Conservation (phyloP, 371 early-diverging fungal species). For the Entomophthora muscae region DNA sequence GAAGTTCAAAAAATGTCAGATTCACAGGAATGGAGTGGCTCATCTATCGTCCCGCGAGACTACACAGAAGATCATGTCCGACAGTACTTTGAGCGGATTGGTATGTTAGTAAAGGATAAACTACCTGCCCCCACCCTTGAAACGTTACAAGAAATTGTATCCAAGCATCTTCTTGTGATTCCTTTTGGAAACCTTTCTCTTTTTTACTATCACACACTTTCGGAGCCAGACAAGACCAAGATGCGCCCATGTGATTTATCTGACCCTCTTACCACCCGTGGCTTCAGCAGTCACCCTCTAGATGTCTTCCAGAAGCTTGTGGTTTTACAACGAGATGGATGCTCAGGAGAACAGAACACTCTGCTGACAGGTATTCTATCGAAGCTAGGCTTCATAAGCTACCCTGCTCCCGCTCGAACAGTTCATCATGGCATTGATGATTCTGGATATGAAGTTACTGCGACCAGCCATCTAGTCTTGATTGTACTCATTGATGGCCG, state of each 20-base stretch:
- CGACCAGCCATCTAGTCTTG: not conserved
- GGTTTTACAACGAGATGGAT: not conserved
- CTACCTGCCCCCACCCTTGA: constrained; percentile 1
- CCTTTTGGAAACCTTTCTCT: not conserved
- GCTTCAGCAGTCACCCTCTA: not conserved
- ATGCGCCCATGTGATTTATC: not conserved
- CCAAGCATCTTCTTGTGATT: not conserved
- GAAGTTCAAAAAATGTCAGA: too few relatives aligned
- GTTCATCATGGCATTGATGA: not conserved
- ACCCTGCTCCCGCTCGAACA: not conserved
- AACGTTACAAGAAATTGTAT: not conserved
- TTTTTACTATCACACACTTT: not conserved
- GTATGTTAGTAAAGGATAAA: not conserved
- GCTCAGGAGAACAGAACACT: not conserved
- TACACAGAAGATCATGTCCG: not conserved
- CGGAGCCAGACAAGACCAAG: not conserved
- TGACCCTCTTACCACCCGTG: not conserved
- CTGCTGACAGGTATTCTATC: not conserved
- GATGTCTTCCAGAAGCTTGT: constrained; percentile 4
- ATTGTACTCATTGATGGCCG: not conserved
- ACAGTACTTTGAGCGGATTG: not conserved
- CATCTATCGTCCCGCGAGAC: too few relatives aligned
- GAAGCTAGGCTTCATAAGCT: not conserved
- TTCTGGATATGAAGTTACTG: not conserved
- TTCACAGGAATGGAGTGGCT: too few relatives aligned